Percentiles rank a stretch among this genome's conserved stretches.
Conservation (phyloP, 352 stramenopile genomes). For the Phytopythium ostracodes region DNA sequence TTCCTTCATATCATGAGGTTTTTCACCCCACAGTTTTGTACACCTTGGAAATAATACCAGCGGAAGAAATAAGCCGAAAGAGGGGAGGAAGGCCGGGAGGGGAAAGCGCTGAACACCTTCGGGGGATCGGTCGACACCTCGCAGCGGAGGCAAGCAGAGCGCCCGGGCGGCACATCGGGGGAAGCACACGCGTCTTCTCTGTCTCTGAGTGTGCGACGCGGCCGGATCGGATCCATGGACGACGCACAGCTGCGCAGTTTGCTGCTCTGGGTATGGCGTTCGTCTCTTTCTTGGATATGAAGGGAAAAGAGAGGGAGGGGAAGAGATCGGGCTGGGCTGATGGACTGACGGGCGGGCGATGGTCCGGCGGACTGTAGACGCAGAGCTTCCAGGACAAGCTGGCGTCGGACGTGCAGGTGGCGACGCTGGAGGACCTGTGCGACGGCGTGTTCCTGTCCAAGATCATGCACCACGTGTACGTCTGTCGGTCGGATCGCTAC, state of each 20-base stretch:
- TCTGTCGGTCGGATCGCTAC: conserved; percentile 2
- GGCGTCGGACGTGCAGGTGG: conserved; percentile 34
- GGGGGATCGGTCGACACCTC: background rate
- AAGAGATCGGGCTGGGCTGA: no score
- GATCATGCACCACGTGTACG: conserved; percentile 85
- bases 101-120: background rate
- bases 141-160: no score
- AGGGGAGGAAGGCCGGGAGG: background rate
- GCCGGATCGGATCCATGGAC: conserved; percentile 33
- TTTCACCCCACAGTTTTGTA: no score
- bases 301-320: no score
- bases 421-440: conserved; percentile 51
- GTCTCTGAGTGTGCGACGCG: background rate
- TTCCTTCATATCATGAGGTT: no score
- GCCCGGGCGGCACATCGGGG: no score
- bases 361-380: conserved; percentile 26
- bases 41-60: no score
- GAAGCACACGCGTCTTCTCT: background rate
- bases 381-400: conserved; percentile 71
- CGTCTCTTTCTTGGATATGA: no score
- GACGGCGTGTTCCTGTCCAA: conserved; percentile 81
- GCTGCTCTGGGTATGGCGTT: conserved; percentile 59
- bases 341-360: background rate
- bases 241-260: conserved; percentile 71
- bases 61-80: no score